Evolutionary conservation across 169 alveolate species (phyloP), one percentile per base, ranked within the genome.

Genomic region (Theileria equi): DNA sequence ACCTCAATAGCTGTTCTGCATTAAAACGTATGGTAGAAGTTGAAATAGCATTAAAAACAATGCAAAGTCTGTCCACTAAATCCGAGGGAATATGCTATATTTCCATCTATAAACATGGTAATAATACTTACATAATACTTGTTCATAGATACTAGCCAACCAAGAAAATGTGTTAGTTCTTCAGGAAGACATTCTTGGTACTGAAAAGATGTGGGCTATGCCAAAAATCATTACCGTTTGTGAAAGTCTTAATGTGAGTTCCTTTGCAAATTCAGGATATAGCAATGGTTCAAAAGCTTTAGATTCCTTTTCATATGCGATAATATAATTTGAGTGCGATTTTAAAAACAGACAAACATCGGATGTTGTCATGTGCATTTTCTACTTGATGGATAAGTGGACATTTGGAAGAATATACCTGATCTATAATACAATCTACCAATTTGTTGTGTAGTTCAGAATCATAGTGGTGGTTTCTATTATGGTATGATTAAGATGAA

Each of bases 1-100:
- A 74, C 78, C 79, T 63, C 66, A 53, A 53, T 44, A 74, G 54
- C 38, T 74, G 77, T n/a, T 53, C 44, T 6, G 41, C 34, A 58
- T 41, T 48, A 47, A 74, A 62, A 7, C 35, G 54, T 8, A 28
- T 65, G 17, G 84, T 53, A 13, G 38, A 26, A 23, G 49, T 66
- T 28, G 82, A 47, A 21, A 71, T n/a, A 7, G n/a, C 32, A 19
- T 13, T 4, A 35, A 48, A 36, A 19, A 71, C n/a, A 17, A 29
- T 0, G 31, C 45, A 47, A 29, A 61, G 21, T 31, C 19, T 53
- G 19, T 3, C 28, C 13, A 58, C 2, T 2, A 50, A 6, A n/a
- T 44, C 68, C 8, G 19, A 38, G 23, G 32, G 7, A 8, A 49
- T 13, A 19, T 58, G 70, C 67, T 50, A 68, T 11, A n/a, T 31